Percentiles rank a stretch among this genome's conserved stretches.
These are phyloP conservation scores for Chrysoporthe deuterocubensis DNA, from an alignment of 2,329 filamentous ascomycete species.

Conservation along the genomic window DNA sequence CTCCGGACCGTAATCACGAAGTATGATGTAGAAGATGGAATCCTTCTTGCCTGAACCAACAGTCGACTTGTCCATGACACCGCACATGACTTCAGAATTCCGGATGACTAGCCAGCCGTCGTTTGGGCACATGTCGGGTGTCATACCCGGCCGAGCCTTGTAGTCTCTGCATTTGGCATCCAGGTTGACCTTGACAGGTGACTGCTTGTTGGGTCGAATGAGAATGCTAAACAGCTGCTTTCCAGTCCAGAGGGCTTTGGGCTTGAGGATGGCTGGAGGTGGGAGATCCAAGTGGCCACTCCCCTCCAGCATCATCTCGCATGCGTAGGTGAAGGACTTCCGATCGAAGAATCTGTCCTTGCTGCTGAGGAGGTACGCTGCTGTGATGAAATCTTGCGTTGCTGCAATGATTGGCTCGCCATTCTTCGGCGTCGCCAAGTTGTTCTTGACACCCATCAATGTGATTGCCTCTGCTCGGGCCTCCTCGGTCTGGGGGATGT, in stretches of 20 bases:
- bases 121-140: constrained; percentile 77
- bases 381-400: constrained; percentile 99
- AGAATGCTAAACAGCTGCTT: constrained; percentile 95
- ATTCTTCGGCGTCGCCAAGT: constrained; percentile 93
- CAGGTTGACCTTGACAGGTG: constrained; percentile 83
- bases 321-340: constrained; percentile 85
- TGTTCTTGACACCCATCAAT: constrained; percentile 97
- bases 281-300: constrained; percentile 81
- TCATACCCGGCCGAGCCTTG: constrained; percentile 59
- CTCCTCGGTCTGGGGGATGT: constrained; percentile 97
- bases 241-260: constrained; percentile 88
- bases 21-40: constrained; percentile 94
- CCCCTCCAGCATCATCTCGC: constrained; percentile 90
- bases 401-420: constrained; percentile 97
- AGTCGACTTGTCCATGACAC: constrained; percentile 95
- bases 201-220: constrained; percentile 85
- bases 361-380: constrained; percentile 85
- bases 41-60: constrained; percentile 98
- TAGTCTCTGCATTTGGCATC: constrained; percentile 91
- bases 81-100: constrained; percentile 97
- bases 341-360: constrained; percentile 94
- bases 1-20: constrained; percentile 91
- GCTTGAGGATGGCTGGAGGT: constrained; percentile 83
- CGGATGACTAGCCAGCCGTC: constrained; percentile 92
- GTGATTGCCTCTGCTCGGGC: constrained; percentile 93